Conservation (phyloP, 2,329 filamentous ascomycete species). For the Epichloe scottii region DNA sequence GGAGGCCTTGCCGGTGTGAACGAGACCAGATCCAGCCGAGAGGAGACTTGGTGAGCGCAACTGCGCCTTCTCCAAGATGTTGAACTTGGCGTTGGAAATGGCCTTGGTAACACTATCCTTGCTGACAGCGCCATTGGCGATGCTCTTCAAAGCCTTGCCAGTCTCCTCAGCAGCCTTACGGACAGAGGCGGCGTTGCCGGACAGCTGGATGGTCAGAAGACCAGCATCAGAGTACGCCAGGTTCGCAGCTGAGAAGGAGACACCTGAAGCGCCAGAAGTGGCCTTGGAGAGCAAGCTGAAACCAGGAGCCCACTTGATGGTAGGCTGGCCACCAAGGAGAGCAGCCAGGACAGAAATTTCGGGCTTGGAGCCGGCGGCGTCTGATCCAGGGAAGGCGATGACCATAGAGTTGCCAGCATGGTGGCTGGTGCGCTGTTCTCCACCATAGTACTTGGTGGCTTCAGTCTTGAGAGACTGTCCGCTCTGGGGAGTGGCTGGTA, state of each 20-base stretch:
- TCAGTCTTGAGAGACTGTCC: constrained; percentile 43
- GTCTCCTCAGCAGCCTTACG: constrained; percentile 62
- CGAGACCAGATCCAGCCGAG: constrained; percentile 70
- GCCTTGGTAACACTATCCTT: constrained; percentile 88
- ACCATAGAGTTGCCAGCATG: constrained; percentile 69
- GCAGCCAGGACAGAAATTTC: constrained; percentile 78
- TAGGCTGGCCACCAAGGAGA: constrained; percentile 79
- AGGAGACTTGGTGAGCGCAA: constrained; percentile 66
- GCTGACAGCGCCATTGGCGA: constrained; percentile 61
- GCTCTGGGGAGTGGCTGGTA: constrained; percentile 41
- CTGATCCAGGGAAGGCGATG: constrained; percentile 85
- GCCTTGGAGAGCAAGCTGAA: constrained; percentile 85
- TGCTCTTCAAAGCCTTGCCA: constrained; percentile 69
- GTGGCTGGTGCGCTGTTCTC: constrained; percentile 81
- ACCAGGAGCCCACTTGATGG: constrained; percentile 90
- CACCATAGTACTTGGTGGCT: constrained; percentile 80
- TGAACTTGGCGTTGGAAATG: constrained; percentile 85
- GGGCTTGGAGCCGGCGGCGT: constrained; percentile 71
- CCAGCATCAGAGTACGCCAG: constrained; percentile 87
- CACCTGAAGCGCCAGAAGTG: constrained; percentile 50
- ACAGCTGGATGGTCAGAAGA: constrained; percentile 72
- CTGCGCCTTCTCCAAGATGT: constrained; percentile 71
- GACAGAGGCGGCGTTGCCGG: constrained; percentile 61
- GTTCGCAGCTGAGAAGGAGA: constrained; percentile 63
- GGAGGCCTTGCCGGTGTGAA: constrained; percentile 71